Evolutionary conservation across 345 rosid species (phyloP), one percentile per base, ranked within the genome.

Genomic region (Chamaenerion angustifolium): DNA sequence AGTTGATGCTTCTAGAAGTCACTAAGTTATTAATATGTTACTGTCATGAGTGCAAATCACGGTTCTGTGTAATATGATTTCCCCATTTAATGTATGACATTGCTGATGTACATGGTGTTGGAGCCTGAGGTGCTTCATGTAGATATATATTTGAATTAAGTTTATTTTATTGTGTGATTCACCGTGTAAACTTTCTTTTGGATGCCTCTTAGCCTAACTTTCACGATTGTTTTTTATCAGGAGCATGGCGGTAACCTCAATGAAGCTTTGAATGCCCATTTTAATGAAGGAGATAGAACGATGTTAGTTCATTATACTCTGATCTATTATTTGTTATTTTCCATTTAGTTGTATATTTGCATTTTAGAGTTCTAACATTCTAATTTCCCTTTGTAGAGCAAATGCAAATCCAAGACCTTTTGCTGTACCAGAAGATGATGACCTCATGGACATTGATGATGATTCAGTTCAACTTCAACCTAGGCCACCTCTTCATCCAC

Each of bases 181-280:
- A 8, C 8, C 8, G 1, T 31, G 4, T 7, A 31, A 31, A 8
- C 37, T 31, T 23, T 31, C 37, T 31, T 7, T 31, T 5, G 6
- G 7, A 31, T 31, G 37, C 37, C 37, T 31, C 37, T 53, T 27
- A 64, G 55, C 57, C 27, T 47, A 43, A 31, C 56, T 54, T n/a
- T 59, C 51, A 18, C 21, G 51, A 51, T 62, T 58, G 40, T 23
- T 56, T 67, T 58, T 50, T 42, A 42, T 58, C 70, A 93, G 99
- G 97, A 85, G 62, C 88, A 93, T 61, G 71, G 65, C 15, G 95
- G 94, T 58, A 92, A 88, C 76, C 90, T 88, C 55, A 88, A 93
- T 76, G 84, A 82, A 59, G 95, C 99, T 51, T 79, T 93, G 56
- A 82, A 93, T 79, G 81, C 95, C 17, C 82, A 81, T 75, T 93